These are phyloP conservation scores for Abelmoschus esculentus DNA, from an alignment of 345 rosid species.

Conservation along the genomic window DNA sequence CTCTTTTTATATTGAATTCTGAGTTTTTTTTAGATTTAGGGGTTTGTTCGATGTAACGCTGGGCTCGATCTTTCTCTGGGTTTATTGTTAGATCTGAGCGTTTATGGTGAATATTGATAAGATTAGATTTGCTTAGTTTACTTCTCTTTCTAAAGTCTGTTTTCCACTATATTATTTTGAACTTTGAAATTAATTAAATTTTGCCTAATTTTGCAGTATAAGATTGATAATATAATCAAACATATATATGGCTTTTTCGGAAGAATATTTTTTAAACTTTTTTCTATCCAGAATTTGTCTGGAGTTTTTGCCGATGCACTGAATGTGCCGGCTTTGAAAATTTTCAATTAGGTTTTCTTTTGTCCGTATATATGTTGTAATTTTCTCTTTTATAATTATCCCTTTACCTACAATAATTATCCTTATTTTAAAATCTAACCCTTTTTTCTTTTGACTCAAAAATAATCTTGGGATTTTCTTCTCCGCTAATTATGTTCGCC, in stretches of 20 bases:
- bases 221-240: background rate
- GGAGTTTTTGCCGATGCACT: background rate
- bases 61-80: background rate
- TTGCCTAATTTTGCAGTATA: background rate
- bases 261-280: background rate
- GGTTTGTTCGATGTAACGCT: background rate
- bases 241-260: too few relatives aligned
- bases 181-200: background rate
- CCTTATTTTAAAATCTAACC: background rate
- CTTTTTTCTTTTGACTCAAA: background rate
- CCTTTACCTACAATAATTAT: background rate
- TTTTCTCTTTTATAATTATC: background rate
- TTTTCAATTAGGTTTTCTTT: background rate
- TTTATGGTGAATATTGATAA: background rate
- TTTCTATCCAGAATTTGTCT: background rate
- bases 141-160: too few relatives aligned
- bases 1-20: background rate
- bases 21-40: background rate
- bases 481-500: background rate
- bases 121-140: too few relatives aligned
- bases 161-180: background rate
- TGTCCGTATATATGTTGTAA: background rate
- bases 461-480: background rate
- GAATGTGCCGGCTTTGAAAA: too few relatives aligned
- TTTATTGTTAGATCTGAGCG: conserved; percentile 9